Evolutionary conservation across 2,329 filamentous ascomycete genomes (phyloP).

Genomic region (Fusarium proliferatum): DNA sequence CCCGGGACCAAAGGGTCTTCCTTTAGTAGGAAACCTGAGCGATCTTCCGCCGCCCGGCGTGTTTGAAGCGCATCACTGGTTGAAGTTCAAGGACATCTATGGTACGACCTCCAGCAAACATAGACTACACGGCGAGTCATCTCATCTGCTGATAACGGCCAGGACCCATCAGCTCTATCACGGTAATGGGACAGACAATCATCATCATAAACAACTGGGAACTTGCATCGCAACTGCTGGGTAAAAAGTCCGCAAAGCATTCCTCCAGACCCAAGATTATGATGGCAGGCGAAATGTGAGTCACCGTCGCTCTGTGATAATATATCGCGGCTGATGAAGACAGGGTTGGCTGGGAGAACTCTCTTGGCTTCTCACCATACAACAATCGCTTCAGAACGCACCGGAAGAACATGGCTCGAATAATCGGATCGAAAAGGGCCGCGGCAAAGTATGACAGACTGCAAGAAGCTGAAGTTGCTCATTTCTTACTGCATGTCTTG

Average conservation of each 20-base stretch:
- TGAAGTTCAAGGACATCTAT: slow-evolving; percentile 32
- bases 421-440: slow-evolving; percentile 56
- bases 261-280: slow-evolving; percentile 27
- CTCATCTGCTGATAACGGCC: neutral
- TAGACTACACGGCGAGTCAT: fast-evolving
- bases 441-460: slow-evolving; percentile 54
- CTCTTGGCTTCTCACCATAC: slow-evolving; percentile 50
- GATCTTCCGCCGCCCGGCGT: slow-evolving; percentile 18
- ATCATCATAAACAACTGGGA: slow-evolving; percentile 54
- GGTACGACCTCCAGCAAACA: neutral
- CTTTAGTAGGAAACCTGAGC: slow-evolving; percentile 25
- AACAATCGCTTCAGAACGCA: slow-evolving; percentile 52
- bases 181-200: slow-evolving; percentile 53
- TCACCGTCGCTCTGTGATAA: neutral
- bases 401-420: slow-evolving; percentile 58
- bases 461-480: slow-evolving; percentile 55
- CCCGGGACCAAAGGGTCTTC: slow-evolving; percentile 31
- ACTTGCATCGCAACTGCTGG: slow-evolving; percentile 52
- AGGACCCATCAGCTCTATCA: slow-evolving; percentile 47
- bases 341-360: slow-evolving; percentile 45
- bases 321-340: fast-evolving
- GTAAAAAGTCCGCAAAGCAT: slow-evolving; percentile 25
- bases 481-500: slow-evolving; percentile 46
- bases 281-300: slow-evolving; percentile 32
- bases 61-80: slow-evolving; percentile 32